Conservation (phyloP, 441 rosid species). For the Brassica balearica region DNA sequence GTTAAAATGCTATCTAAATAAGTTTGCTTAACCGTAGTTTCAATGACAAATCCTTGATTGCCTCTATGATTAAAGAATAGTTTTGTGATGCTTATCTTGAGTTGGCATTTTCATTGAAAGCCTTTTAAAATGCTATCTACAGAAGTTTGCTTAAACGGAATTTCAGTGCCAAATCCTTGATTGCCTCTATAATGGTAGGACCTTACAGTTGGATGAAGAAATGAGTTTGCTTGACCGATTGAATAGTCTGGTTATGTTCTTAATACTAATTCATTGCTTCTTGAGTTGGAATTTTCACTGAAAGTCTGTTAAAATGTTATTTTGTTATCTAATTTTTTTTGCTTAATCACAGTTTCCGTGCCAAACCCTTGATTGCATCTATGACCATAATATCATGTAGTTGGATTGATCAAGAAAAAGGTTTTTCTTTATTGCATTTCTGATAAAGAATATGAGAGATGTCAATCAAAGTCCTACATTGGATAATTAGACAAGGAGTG, state of each 20-base stretch:
- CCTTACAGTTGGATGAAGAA: not conserved
- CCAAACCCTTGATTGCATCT: not conserved
- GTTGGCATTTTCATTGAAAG: not conserved
- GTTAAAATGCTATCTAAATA: not conserved
- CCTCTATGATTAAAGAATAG: conserved; percentile 25
- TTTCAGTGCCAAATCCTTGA: not conserved
- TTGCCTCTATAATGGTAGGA: not conserved
- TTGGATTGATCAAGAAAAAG: not conserved
- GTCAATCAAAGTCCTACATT: too few relatives aligned
- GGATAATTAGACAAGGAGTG: too few relatives aligned
- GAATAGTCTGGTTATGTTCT: conserved; percentile 7
- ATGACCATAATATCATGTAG: not conserved
- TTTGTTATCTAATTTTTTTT: not conserved
- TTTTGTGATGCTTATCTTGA: conserved; percentile 25
- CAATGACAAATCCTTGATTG: not conserved
- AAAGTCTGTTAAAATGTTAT: not conserved
- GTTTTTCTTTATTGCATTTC: not conserved
- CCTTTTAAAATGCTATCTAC: not conserved
- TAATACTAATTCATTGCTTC: conserved; percentile 9
- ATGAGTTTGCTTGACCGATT: not conserved
- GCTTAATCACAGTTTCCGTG: not conserved
- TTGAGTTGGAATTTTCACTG: not conserved
- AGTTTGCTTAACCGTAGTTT: not conserved
- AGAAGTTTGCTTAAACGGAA: not conserved
- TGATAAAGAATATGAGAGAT: conserved; percentile 2